Percentiles rank a stretch among this genome's conserved stretches.
Conservation (phyloP, 208 protist genomes). For the Kentomonas sorsogonicus region DNA sequence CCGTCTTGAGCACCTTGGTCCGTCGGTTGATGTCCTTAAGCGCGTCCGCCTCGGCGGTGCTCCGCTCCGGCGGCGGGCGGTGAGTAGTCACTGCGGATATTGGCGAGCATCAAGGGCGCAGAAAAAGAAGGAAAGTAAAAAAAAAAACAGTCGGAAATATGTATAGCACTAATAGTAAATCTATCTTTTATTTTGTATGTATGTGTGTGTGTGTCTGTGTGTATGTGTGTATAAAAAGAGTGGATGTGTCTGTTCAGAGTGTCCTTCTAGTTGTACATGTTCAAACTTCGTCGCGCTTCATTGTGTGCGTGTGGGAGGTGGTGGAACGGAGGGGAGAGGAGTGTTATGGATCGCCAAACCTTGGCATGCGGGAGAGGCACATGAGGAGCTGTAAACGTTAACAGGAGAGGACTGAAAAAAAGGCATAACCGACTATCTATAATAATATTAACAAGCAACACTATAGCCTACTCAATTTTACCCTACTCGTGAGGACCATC, state of each 20-base stretch:
- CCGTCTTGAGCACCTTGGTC: slow-evolving; percentile 35
- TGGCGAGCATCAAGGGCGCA: slow-evolving; percentile 15
- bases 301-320: too few species aligned
- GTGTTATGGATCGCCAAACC: too few species aligned
- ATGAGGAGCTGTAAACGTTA: too few species aligned
- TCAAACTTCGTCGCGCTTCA: too few species aligned
- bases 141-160: slow-evolving; percentile 4
- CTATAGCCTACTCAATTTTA: too few species aligned
- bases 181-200: background rate
- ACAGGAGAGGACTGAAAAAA: too few species aligned
- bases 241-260: background rate
- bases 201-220: background rate
- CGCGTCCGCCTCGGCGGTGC: slow-evolving; percentile 11
- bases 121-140: slow-evolving; percentile 1
- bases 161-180: slow-evolving; percentile 3
- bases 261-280: background rate
- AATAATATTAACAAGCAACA: too few species aligned
- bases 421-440: too few species aligned
- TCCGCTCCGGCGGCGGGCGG: slow-evolving; percentile 33
- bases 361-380: too few species aligned
- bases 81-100: slow-evolving; percentile 22
- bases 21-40: slow-evolving; percentile 16
- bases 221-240: background rate
- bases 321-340: too few species aligned
- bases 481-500: background rate